A percentile compares a stretch with the other conserved stretches of the same genome.
Conservation (phyloP, 225 moss, liverwort and hornwort species). For the Pleurozium schreberi region DNA sequence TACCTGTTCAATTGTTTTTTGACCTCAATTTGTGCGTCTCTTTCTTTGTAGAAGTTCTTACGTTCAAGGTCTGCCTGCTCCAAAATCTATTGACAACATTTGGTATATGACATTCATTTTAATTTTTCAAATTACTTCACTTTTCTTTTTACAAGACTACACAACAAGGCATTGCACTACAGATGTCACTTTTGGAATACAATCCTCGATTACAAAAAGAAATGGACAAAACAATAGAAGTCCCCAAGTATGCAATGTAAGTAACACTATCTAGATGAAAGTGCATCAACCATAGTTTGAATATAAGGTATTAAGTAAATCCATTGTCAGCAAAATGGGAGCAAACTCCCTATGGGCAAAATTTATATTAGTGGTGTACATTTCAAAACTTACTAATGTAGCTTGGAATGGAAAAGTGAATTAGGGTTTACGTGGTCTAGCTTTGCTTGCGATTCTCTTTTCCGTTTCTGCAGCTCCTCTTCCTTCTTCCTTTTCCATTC, state of each 20-base stretch:
- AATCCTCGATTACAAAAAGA: too few relatives aligned
- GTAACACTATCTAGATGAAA: background rate
- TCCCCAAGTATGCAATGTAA: background rate
- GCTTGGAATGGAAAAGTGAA: background rate
- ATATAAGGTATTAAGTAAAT: background rate
- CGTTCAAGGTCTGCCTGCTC: slow-evolving; percentile 18
- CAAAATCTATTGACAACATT: background rate
- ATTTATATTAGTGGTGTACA: background rate
- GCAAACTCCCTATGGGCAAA: background rate
- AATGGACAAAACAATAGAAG: background rate
- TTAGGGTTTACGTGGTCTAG: slow-evolving; percentile 18
- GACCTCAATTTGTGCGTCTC: slow-evolving; percentile 3
- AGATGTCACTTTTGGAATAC: background rate
- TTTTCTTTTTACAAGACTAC: too few relatives aligned
- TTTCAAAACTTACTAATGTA: background rate
- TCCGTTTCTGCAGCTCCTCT: slow-evolving; percentile 6
- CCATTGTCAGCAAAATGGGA: background rate
- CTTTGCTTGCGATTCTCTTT: slow-evolving; percentile 22
- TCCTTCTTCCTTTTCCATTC: slow-evolving; percentile 34
- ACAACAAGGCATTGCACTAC: background rate
- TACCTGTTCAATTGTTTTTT: slow-evolving; percentile 25
- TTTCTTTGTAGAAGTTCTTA: slow-evolving; percentile 19
- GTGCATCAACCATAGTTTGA: background rate
- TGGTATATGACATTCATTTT: background rate
- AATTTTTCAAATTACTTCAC: background rate